Conservation (phyloP, 345 rosid species). For the Combretum micranthum region DNA sequence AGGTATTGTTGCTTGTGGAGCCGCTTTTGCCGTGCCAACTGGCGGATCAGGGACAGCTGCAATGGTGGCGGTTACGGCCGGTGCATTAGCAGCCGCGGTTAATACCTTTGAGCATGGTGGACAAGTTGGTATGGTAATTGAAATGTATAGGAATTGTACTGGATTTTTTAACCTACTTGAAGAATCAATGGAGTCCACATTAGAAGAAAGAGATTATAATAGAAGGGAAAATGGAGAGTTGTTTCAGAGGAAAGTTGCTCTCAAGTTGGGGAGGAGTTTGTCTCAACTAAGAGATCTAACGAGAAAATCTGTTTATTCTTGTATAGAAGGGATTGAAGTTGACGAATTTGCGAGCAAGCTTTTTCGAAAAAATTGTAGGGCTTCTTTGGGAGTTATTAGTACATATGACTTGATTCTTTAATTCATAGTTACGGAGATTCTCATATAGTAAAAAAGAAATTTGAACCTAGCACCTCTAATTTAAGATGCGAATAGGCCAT, state of each 20-base stretch:
- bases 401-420: too few species aligned
- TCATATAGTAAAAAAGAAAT: too few species aligned
- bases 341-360: slow-evolving; percentile 13
- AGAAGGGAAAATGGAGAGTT: slow-evolving; percentile 11
- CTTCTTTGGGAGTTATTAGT: not conserved
- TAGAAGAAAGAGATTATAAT: slow-evolving; percentile 1
- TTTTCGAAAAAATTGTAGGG: not conserved
- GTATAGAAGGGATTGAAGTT: not conserved
- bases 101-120: slow-evolving; percentile 1
- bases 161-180: slow-evolving; percentile 5
- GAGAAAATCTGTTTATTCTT: not conserved
- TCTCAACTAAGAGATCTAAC: slow-evolving; percentile 13
- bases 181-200: slow-evolving; percentile 1
- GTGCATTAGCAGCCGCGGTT: not conserved
- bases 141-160: slow-evolving; percentile 10
- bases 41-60: not conserved
- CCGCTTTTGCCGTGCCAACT: not conserved
- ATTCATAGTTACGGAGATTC: too few species aligned
- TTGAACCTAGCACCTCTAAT: too few species aligned
- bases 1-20: not conserved
- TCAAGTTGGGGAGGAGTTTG: slow-evolving; percentile 13
- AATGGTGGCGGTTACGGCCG: not conserved
- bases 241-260: slow-evolving; percentile 11
- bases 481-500: too few species aligned
- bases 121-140: slow-evolving; percentile 13